Percentiles rank a stretch among this genome's conserved stretches.
Conservation (phyloP, 2,329 filamentous ascomycete species). For the Alternaria conjuncta region DNA sequence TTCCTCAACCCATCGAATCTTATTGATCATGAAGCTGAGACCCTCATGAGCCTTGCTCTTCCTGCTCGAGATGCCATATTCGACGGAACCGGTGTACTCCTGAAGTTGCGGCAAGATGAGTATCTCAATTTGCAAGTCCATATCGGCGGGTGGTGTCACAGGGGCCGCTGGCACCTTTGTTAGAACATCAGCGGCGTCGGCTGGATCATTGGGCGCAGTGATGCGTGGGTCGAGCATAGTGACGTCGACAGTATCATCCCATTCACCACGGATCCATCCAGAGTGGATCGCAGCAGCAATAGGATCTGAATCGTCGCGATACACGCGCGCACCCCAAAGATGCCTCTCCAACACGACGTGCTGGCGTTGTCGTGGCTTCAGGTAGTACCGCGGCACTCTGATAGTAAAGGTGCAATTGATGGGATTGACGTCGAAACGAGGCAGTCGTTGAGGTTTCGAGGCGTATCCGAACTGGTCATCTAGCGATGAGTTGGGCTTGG, state of each 20-base stretch:
- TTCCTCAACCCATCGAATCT: constrained; percentile 85
- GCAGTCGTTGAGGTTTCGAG: constrained; percentile 73
- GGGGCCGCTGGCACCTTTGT: constrained; percentile 58
- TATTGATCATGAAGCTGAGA: constrained; percentile 84
- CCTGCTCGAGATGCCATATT: constrained; percentile 82
- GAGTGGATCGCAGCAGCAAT: constrained; percentile 91
- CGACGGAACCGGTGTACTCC: constrained; percentile 75
- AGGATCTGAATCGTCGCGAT: constrained; percentile 94
- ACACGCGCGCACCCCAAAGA: constrained; percentile 92
- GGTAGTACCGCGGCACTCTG: constrained; percentile 80
- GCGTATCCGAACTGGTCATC: constrained; percentile 65
- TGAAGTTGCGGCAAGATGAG: constrained; percentile 81
- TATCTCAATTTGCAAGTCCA: constrained; percentile 86
- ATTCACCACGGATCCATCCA: constrained; percentile 90
- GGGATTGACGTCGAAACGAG: constrained; percentile 76
- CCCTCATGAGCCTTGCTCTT: constrained; percentile 85
- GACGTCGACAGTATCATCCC: constrained; percentile 77
- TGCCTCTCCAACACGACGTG: constrained; percentile 82
- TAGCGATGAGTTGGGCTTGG: constrained; percentile 48
- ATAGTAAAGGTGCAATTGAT: constrained; percentile 87
- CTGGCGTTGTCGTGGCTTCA: constrained; percentile 73
- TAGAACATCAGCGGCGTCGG: constrained; percentile 52
- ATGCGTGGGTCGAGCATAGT: constrained; percentile 66
- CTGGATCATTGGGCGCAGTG: constrained; percentile 51
- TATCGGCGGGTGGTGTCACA: constrained; percentile 67